Evolutionary conservation across 768 basidiomycete genomes (phyloP), one percentile per base, ranked within the genome.

Genomic region (Phaffia australis): DNA sequence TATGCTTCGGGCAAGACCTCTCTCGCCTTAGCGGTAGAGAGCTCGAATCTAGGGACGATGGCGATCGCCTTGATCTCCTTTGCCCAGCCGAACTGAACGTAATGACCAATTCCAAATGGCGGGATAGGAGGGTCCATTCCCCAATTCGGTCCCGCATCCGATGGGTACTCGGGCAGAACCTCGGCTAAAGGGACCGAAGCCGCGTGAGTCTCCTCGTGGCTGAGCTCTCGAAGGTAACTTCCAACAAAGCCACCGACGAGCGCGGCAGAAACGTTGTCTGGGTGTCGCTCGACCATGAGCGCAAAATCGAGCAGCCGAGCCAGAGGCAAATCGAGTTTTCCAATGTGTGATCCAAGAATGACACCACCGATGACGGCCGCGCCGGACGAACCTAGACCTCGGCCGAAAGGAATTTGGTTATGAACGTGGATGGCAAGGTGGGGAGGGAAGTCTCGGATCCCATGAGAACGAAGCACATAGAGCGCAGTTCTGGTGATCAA

Each of bases 331-430:
- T 81, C 74, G 69, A 98, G 82, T 21, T 82, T 71, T 19, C 88
- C 94, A 27, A 98, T 80, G n/a, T 83, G 81, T 73, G 91, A 83
- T 47, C 86, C 95, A 55, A 99, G 83, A 42, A 94, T 81, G 46
- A 95, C 92, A 51, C 95, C 95, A 0, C 92, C 94, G 72, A 99
- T 88, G 72, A 99, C 95, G n/a, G 95, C 94, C 3, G 95, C 95
- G 18, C 94, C 94, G 0, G 95, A 98, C 0, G 94, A 98, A 57
- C 95, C 95, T 59, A 99, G 81, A 15, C 95, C 95, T 63, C 95
- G 87, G 16, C 95, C 94, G 74, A 99, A 99, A 1, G 95, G 95
- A 72, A 99, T 97, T 77, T 93, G 32, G 77, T 99, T 99, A 76
- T 87, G 78, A 48, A 81, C 86, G 73, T 87, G 85, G 73, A 99